These are phyloP conservation scores for Boletales sp. DNA, from an alignment of 768 basidiomycete genomes.

Conservation along the genomic window DNA sequence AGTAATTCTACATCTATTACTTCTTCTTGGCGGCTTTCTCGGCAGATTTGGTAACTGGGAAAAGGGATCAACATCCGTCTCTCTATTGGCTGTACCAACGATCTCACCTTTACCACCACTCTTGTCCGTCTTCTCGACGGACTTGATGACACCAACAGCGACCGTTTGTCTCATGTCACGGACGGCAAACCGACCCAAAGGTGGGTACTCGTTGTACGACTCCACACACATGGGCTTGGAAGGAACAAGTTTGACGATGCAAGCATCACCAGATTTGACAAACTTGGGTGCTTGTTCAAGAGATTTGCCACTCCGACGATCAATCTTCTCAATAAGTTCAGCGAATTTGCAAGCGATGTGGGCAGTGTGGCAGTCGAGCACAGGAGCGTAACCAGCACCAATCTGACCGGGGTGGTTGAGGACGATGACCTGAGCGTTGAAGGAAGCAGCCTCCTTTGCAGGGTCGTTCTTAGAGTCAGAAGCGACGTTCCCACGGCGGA, in stretches of 20 bases:
- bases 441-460: conserved; percentile 97
- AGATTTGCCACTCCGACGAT: conserved; percentile 95
- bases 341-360: conserved; percentile 99
- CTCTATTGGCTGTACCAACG: neutral
- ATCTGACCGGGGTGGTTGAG: conserved; percentile 99
- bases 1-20: conserved; percentile 72
- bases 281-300: conserved; percentile 90
- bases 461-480: conserved; percentile 99
- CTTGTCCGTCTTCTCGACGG: conserved; percentile 93
- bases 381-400: conserved; percentile 97
- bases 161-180: conserved; percentile 99
- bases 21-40: conserved; percentile 97
- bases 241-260: conserved; percentile 96
- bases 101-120: conserved; percentile 75
- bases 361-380: conserved; percentile 99
- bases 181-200: conserved; percentile 98
- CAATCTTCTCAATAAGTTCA: conserved; percentile 98
- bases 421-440: conserved; percentile 99
- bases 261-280: conserved; percentile 99
- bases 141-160: conserved; percentile 98
- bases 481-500: conserved; percentile 98
- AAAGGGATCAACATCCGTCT: conserved; percentile 8
- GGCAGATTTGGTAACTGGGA: conserved; percentile 84
- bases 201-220: conserved; percentile 96
- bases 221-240: conserved; percentile 96